Evolutionary conservation across 352 stramenopile species (phyloP).

Genomic region (Peronospora belbahrii): DNA sequence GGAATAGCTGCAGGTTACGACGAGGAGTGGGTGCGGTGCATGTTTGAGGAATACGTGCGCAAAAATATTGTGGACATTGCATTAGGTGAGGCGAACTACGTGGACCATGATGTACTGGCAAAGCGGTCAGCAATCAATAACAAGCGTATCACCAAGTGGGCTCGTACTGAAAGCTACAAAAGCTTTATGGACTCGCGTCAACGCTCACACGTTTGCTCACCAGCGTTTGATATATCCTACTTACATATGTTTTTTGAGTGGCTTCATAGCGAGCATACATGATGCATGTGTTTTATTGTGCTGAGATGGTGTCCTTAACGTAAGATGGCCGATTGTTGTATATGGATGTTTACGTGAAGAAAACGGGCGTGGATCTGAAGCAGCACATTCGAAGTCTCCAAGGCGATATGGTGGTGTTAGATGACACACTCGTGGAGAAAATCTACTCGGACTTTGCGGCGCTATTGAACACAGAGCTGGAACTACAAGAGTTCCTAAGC

Average conservation of each 20-base stretch:
- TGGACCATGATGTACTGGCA: constrained; percentile 59
- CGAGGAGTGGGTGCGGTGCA: constrained; percentile 82
- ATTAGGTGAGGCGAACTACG: constrained; percentile 67
- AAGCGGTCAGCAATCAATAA: constrained; percentile 79
- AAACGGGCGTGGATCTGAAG: constrained; percentile 73
- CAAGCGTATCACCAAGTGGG: constrained; percentile 84
- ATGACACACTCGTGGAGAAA: constrained; percentile 69
- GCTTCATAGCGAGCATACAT: constrained; percentile 29
- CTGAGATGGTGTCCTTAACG: constrained; percentile 40
- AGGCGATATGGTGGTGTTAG: constrained; percentile 62
- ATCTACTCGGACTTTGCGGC: constrained; percentile 79
- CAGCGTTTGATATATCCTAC: constrained; percentile 85
- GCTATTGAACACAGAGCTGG: constrained; percentile 61
- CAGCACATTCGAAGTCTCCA: constrained; percentile 74
- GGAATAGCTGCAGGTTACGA: constrained; percentile 69
- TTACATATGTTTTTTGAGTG: constrained; percentile 31
- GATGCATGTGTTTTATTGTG: constrained; percentile 3
- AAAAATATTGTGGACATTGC: constrained; percentile 81
- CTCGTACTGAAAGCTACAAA: constrained; percentile 84
- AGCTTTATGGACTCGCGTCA: constrained; percentile 53
- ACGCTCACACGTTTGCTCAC: constrained; percentile 35
- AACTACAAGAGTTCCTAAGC: constrained; percentile 81
- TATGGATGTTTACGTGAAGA: constrained; percentile 58
- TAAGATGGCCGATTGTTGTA: constrained; percentile 7
- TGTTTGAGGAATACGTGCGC: constrained; percentile 85